Conservation (phyloP, 176 grass and related monocot genomes). For the Oryza nivara region DNA sequence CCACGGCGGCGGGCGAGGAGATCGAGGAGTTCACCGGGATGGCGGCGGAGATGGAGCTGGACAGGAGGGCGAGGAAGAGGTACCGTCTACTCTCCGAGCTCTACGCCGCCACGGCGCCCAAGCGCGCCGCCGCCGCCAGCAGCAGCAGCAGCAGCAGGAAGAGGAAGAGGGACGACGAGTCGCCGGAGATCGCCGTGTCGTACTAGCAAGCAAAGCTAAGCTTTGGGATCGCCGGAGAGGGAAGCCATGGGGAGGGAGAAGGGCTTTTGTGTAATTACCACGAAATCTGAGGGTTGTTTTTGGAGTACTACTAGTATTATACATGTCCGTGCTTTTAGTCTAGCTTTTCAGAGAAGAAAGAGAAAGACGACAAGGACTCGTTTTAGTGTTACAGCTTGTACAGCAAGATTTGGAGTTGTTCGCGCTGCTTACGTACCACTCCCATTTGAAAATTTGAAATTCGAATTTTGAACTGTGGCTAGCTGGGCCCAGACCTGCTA, state of each 20-base stretch:
- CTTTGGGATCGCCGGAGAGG: not conserved
- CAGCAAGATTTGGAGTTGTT: slow-evolving; percentile 16
- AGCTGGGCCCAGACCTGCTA: not conserved
- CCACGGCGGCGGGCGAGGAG: not conserved
- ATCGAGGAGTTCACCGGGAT: not conserved
- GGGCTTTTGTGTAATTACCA: slow-evolving; percentile 46
- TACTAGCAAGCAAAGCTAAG: not conserved
- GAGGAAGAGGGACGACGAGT: slow-evolving; percentile 25
- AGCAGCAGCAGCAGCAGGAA: not conserved
- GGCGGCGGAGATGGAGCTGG: slow-evolving; percentile 14
- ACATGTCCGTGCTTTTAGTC: not conserved
- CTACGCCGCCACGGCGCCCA: slow-evolving; percentile 46
- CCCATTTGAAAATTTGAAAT: slow-evolving; percentile 19
- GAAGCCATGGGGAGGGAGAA: not conserved
- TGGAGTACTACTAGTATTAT: not conserved
- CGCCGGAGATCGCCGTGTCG: slow-evolving; percentile 7
- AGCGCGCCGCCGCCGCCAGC: not conserved
- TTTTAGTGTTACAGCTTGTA: slow-evolving; percentile 12
- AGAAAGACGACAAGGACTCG: slow-evolving; percentile 18
- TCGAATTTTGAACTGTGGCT: not conserved
- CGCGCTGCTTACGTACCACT: not conserved
- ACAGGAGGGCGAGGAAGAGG: slow-evolving; percentile 49
- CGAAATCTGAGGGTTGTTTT: not conserved
- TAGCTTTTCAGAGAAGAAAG: slow-evolving; percentile 42
- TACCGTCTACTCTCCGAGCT: slow-evolving; percentile 56